These are phyloP conservation scores for Verticillium nubilum DNA, from an alignment of 2,329 filamentous ascomycete species.

Conservation along the genomic window DNA sequence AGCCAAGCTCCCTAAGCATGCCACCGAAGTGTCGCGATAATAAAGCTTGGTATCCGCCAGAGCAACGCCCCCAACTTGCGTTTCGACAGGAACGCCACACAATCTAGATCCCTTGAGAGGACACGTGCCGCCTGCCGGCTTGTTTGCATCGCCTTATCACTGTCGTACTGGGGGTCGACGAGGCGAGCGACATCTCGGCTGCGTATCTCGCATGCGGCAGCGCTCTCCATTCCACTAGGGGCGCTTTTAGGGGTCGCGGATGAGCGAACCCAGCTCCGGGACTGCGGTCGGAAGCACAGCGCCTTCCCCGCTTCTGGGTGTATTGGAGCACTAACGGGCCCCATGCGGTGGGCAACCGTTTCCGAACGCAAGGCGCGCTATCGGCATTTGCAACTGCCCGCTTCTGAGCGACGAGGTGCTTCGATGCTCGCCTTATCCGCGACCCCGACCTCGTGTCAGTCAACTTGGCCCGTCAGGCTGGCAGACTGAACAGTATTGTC, in stretches of 20 bases:
- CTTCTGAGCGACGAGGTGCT: neutral
- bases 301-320: neutral
- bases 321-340: neutral
- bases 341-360: neutral
- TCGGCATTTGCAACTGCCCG: neutral
- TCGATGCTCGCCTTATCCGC: neutral
- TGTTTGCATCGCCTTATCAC: neutral
- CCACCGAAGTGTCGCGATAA: neutral
- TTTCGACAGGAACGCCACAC: neutral
- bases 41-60: neutral
- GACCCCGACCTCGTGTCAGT: neutral
- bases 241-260: neutral
- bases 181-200: neutral
- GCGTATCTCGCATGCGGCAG: neutral
- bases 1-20: neutral
- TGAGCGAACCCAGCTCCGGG: neutral
- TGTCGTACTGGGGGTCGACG: neutral
- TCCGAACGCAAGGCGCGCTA: neutral
- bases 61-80: neutral
- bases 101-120: neutral
- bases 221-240: neutral
- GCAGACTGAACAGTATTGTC: neutral
- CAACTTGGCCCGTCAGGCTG: neutral
- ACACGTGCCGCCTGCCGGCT: neutral
- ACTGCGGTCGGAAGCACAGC: neutral